Conservation (phyloP, 202 grass and related monocot species). For the Hordeum pubiflorum region DNA sequence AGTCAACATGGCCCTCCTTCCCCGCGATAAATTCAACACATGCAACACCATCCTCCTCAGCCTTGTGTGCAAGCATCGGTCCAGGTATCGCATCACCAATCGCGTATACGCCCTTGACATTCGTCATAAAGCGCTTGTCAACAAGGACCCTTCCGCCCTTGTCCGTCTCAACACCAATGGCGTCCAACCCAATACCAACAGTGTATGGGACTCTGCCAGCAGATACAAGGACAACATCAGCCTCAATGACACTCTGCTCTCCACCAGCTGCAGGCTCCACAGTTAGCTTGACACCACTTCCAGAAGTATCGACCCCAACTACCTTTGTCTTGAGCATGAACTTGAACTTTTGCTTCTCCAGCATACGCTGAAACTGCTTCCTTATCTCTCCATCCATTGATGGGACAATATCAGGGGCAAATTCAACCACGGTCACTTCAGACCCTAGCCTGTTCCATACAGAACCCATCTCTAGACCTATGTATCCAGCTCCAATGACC, state of each 20-base stretch:
- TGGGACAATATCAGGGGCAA: slow-evolving; percentile 75
- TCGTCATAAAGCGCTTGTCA: slow-evolving; percentile 79
- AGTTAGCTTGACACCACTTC: slow-evolving; percentile 67
- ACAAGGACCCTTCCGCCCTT: slow-evolving; percentile 71
- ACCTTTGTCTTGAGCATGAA: slow-evolving; percentile 93
- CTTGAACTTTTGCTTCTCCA: slow-evolving; percentile 89
- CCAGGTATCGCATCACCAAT: slow-evolving; percentile 83
- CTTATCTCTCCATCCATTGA: slow-evolving; percentile 85
- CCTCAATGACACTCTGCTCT: slow-evolving; percentile 61
- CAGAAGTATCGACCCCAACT: slow-evolving; percentile 62
- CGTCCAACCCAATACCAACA: slow-evolving; percentile 54
- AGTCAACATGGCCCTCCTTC: slow-evolving; percentile 89
- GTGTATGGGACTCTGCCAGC: slow-evolving; percentile 75
- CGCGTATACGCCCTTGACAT: slow-evolving; percentile 66
- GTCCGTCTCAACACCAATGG: slow-evolving; percentile 68
- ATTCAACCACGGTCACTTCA: slow-evolving; percentile 76
- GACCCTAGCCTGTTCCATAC: slow-evolving; percentile 80
- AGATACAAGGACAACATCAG: slow-evolving; percentile 82
- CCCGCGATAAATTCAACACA: slow-evolving; percentile 84
- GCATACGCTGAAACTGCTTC: slow-evolving; percentile 85
- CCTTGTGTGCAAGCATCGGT: slow-evolving; percentile 93
- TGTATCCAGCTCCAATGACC: slow-evolving; percentile 82
- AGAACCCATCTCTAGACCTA: slow-evolving; percentile 83
- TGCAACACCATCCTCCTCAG: slow-evolving; percentile 83
- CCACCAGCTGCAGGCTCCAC: slow-evolving; percentile 77